Conservation (phyloP, 2,329 filamentous ascomycete genomes). For the Teratosphaeria zuluensis region DNA sequence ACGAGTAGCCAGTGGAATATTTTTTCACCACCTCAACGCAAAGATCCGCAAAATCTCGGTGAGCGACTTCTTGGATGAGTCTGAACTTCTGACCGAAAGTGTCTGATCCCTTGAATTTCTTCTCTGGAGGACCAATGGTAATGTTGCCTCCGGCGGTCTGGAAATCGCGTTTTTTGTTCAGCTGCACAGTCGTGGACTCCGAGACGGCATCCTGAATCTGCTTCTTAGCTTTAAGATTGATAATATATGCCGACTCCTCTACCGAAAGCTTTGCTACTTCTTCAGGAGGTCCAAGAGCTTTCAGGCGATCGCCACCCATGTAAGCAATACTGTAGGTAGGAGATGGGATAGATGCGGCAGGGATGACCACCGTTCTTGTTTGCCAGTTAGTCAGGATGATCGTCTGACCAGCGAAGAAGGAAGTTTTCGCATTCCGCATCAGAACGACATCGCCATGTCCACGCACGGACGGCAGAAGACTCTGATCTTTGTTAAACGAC, state of each 20-base stretch:
- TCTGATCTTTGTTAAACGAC: slow-evolving; percentile 47
- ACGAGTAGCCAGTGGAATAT: slow-evolving; percentile 31
- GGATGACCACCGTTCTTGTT: slow-evolving; percentile 18
- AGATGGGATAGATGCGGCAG: slow-evolving; percentile 16
- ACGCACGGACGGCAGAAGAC: slow-evolving; percentile 29
- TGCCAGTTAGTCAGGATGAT: slow-evolving; percentile 16
- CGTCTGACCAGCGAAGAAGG: slow-evolving; percentile 6
- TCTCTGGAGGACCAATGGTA: not conserved
- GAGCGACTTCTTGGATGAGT: slow-evolving; percentile 53
- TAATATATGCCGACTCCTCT: slow-evolving; percentile 26
- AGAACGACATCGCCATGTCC: slow-evolving; percentile 54
- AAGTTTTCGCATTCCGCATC: slow-evolving; percentile 35
- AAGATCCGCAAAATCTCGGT: slow-evolving; percentile 55
- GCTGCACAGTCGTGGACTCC: not conserved
- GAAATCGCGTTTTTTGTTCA: slow-evolving; percentile 2
- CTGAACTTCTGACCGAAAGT: slow-evolving; percentile 42
- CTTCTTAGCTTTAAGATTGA: slow-evolving; percentile 17
- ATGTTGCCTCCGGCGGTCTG: not conserved
- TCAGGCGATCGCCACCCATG: slow-evolving; percentile 13
- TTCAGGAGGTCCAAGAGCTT: slow-evolving; percentile 7
- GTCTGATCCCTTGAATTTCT: slow-evolving; percentile 4
- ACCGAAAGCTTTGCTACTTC: slow-evolving; percentile 12
- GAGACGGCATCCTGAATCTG: not conserved
- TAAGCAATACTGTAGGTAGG: slow-evolving; percentile 19
- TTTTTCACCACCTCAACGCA: slow-evolving; percentile 60